Base-by-base conservation (phyloP, 2,329 filamentous ascomycete genomes). In the Monosporascus ibericus region DNA sequence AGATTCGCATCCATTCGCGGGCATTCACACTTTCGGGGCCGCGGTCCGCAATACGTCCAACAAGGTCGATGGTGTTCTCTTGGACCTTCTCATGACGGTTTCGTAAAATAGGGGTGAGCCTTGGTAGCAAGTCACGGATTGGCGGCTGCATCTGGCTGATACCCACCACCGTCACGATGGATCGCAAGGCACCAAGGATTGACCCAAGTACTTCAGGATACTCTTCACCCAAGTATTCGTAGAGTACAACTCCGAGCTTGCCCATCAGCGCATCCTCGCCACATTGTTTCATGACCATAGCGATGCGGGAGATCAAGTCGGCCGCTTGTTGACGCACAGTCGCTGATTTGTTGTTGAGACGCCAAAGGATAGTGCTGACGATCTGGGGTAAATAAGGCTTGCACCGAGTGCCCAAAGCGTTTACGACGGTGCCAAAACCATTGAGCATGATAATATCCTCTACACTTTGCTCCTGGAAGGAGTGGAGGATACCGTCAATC, bases 71-170 rank as follows among this genome's bases (percentile, higher is more conserved):
- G 0, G 94, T 97, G 72, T 99, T 99, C 66, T 99, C 94, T 70
- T 99, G 94, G 44, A 99, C 95, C 73, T 99, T 99, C 68, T 99
- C 94, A 74, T 99, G 94, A 58, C 94, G 88, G 73, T 99, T 99
- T 67, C 94, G 90, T 50, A 99, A 80, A 68, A 99, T 99, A n/a
- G 94, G 94, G 1, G 94, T 99, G 36, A 99, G 82, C 40, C 94
- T 90, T 17, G 94, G 94, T 9, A 99, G 81, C 30, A 99, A 79
- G 68, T 99, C 95, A 68, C 92, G 92, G 75, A 99, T 97, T 2
- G 94, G 92, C 15, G 94, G 94, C 65, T 97, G 92, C 92, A 97
- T 97, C 71, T 95, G 90, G 63, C 89, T 88, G 74, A 99, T 96
- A 73, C 94, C 94, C 36, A 99, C 92, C 17, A 99, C 94, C 0